Conservation (phyloP, 2,329 filamentous ascomycete species). For the Orbilia ellipsospora region DNA sequence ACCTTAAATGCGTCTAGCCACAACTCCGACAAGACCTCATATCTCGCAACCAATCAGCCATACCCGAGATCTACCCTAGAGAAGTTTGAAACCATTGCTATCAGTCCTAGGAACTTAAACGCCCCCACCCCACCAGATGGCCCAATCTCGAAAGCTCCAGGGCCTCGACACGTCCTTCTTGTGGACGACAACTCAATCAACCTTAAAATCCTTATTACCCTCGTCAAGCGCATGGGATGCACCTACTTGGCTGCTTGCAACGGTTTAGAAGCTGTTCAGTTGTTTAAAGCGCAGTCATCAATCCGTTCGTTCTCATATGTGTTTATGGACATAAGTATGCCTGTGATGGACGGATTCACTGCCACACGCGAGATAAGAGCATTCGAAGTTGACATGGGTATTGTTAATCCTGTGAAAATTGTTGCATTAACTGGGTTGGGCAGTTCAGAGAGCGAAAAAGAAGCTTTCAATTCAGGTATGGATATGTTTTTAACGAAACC, state of each 20-base stretch:
- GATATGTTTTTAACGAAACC: conserved; percentile 70
- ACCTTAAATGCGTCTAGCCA: neutral
- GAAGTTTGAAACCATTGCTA: neutral
- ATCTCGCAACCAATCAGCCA: neutral
- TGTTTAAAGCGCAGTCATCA: conserved; percentile 15
- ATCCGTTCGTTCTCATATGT: conserved; percentile 1
- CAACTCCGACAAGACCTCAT: neutral
- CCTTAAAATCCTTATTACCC: conserved; percentile 12
- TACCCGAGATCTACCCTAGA: neutral
- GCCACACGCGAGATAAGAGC: conserved; percentile 76
- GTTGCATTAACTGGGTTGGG: conserved; percentile 69
- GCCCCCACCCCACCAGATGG: neutral
- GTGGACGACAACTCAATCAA: conserved; percentile 22
- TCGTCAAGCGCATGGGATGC: conserved; percentile 10
- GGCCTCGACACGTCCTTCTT: conserved; percentile 1
- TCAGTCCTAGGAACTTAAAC: neutral
- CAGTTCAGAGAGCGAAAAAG: conserved; percentile 65
- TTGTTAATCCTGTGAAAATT: conserved; percentile 63
- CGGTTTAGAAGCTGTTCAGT: conserved; percentile 16
- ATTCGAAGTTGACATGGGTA: conserved; percentile 67
- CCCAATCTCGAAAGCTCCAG: neutral
- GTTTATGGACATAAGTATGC: conserved; percentile 85
- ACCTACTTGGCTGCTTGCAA: conserved; percentile 12
- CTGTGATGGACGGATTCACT: conserved; percentile 82
- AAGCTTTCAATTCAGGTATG: conserved; percentile 68